Evolutionary conservation across 768 basidiomycete genomes (phyloP).

Genomic region (Mycena indigotica): DNA sequence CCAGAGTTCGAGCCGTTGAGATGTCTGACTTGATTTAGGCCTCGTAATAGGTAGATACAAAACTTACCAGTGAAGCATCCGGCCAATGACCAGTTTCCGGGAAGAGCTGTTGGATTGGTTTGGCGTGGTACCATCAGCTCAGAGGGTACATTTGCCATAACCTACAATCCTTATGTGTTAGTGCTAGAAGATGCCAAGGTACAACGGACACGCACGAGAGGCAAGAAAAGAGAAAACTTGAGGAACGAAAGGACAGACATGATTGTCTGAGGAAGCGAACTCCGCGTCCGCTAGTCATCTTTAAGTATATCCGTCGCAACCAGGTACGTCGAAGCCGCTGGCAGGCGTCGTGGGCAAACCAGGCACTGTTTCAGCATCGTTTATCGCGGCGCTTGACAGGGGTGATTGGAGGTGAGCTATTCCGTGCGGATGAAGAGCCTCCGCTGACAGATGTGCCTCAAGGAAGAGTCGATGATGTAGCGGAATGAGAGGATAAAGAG

Average conservation of each 20-base stretch:
- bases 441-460: conserved; percentile 23
- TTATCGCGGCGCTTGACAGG: conserved; percentile 13
- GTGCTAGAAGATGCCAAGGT: not conserved
- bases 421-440: not conserved
- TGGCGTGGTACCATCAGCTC: conserved; percentile 12
- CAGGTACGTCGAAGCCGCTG: conserved; percentile 13
- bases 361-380: conserved; percentile 15
- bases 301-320: conserved; percentile 14
- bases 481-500: not conserved
- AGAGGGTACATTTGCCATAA: not conserved
- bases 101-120: conserved; percentile 37
- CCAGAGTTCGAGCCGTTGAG: conserved; percentile 53
- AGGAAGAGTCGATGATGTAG: conserved; percentile 7
- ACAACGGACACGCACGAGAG: conserved; percentile 8
- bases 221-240: conserved; percentile 2
- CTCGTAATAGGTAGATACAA: too few species aligned
- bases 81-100: conserved; percentile 46
- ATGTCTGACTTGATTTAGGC: too few species aligned
- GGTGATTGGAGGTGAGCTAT: conserved; percentile 8
- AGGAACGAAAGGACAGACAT: conserved; percentile 23
- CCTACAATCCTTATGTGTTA: not conserved
- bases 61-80: conserved; percentile 64
- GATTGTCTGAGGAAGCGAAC: conserved; percentile 2
- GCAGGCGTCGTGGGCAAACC: conserved; percentile 10
- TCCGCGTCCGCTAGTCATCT: conserved; percentile 8